phyloP scores from a whole-genome alignment of 75 land plant species.

The Cunninghamia lanceolata region DNA sequence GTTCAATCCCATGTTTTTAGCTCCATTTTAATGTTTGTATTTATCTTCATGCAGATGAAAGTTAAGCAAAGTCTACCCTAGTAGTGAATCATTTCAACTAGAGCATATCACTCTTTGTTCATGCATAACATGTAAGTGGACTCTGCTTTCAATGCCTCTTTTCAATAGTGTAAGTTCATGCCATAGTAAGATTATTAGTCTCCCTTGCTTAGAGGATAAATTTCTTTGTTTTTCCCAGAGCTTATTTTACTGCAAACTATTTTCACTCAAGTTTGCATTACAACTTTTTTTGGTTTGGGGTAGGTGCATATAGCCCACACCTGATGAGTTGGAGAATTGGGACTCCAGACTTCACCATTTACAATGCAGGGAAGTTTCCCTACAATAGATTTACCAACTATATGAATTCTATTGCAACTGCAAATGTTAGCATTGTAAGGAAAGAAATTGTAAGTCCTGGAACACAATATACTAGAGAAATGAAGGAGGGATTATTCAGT shows the following conservation, averaged over 20 bases:
- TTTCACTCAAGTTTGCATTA: not conserved
- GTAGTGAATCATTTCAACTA: constrained; percentile 43
- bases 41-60: too few species aligned
- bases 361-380: constrained; percentile 51
- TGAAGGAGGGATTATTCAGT: constrained; percentile 60
- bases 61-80: too few species aligned
- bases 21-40: too few species aligned
- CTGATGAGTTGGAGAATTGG: constrained; percentile 55
- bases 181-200: too few species aligned
- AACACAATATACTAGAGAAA: constrained; percentile 50
- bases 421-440: constrained; percentile 37
- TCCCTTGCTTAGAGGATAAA: not conserved
- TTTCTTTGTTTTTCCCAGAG: not conserved
- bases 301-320: constrained; percentile 52
- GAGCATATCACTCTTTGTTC: too few species aligned
- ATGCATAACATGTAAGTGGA: constrained; percentile 46
- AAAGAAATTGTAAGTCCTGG: constrained; percentile 51
- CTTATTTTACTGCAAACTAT: not conserved
- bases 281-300: constrained; percentile 9
- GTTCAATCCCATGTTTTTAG: too few species aligned
- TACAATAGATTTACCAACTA: constrained; percentile 51
- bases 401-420: constrained; percentile 41
- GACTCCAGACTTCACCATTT: constrained; percentile 50
- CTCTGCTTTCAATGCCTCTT: not conserved
- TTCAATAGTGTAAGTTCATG: not conserved